Evolutionary conservation across 1,284 basidiomycete species (phyloP).

Genomic region (Chalciporus sp.): DNA sequence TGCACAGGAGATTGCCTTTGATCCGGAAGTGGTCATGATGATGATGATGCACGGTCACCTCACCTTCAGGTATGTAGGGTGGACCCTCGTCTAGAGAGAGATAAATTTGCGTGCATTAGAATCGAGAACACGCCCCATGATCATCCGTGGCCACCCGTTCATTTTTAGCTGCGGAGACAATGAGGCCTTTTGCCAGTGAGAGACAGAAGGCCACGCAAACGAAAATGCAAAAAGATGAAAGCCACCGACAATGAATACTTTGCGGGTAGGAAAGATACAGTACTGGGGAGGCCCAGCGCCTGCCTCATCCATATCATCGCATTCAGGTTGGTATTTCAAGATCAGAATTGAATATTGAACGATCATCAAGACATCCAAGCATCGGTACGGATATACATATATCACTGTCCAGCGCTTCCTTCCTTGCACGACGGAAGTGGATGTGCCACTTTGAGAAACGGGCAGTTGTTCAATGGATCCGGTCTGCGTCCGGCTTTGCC

Average conservation of each 20-base stretch:
- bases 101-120: not conserved
- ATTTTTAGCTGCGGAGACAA: not conserved
- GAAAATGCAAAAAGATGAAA: not conserved
- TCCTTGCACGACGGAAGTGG: conserved; percentile 3
- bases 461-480: too few species aligned
- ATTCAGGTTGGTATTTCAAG: not conserved
- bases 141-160: not conserved
- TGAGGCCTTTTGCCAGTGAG: not conserved
- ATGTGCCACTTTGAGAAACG: not conserved
- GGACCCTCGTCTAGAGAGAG: not conserved
- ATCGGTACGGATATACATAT: not conserved
- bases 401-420: too few species aligned
- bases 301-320: too few species aligned
- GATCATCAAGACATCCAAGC: not conserved
- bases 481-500: too few species aligned
- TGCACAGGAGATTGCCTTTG: not conserved
- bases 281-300: not conserved
- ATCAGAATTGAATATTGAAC: not conserved
- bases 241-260: not conserved
- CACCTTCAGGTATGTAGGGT: not conserved
- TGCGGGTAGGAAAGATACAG: not conserved
- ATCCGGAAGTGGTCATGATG: not conserved
- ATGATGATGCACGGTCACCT: too few species aligned
- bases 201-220: not conserved
- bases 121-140: not conserved